Conservation (phyloP, 768 basidiomycete genomes). For the Lentinula sp. region DNA sequence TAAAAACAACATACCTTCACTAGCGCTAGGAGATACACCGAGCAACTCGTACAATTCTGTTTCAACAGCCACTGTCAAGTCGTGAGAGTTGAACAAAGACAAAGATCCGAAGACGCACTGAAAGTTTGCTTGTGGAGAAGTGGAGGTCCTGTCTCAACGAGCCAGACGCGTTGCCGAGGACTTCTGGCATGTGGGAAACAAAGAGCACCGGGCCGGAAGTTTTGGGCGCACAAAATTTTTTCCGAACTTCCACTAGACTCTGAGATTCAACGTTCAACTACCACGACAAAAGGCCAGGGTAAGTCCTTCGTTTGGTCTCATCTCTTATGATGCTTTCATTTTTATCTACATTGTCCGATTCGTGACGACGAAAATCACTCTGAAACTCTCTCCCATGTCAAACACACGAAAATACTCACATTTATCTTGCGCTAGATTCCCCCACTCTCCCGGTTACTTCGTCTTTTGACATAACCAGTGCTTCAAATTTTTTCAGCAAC, state of each 20-base stretch:
- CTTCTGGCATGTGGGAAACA: neutral
- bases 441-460: constrained; percentile 2
- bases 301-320: constrained; percentile 4
- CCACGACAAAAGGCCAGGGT: neutral
- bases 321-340: constrained; percentile 48
- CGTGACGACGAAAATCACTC: constrained; percentile 10
- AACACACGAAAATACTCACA: constrained; percentile 6
- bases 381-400: constrained; percentile 19
- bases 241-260: neutral
- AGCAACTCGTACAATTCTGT: constrained; percentile 85
- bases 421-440: constrained; percentile 10
- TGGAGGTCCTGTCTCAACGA: neutral
- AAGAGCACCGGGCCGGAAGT: neutral
- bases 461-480: constrained; percentile 2
- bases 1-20: constrained; percentile 47
- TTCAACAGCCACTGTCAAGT: constrained; percentile 57
- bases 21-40: constrained; percentile 64
- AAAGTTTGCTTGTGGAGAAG: neutral
- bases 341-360: constrained; percentile 93
- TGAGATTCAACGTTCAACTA: neutral
- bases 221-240: neutral
- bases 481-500: constrained; percentile 10
- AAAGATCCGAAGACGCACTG: neutral
- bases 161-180: neutral
- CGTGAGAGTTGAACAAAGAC: constrained; percentile 4